Evolutionary conservation across 1,284 basidiomycete genomes (phyloP), one percentile per base, ranked within the genome.

Genomic region (Boletus hoseneyae): DNA sequence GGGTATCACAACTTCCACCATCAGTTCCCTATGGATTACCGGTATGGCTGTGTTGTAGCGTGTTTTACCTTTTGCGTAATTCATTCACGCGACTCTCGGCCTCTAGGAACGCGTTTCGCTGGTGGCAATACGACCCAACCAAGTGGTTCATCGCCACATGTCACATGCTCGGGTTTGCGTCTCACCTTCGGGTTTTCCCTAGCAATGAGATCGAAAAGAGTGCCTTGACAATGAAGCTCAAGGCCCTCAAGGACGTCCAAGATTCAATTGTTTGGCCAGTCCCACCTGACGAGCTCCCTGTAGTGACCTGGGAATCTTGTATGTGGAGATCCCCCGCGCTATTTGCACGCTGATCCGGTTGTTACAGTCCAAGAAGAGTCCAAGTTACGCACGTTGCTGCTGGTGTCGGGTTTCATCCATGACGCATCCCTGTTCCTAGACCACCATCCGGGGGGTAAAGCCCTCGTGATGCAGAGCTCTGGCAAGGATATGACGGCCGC

Each of bases 1-100:
- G 92, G 92, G 10, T 95, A 94, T 70, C 92, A 95, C 72, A 94
- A 94, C 69, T 94, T 94, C 70, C 90, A 92, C 68, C 90, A 88
- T 61, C 87, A 90, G 60, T 92, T 91, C 73, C 90, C 89, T 18
- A 87, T 71, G 70, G 70, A 73, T 48, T 73, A 72, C 42, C 61
- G 70, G 66, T 66, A 48, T 33, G 13, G 18, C 35, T 13, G 23
- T 36, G 3, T 19, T 23, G 6, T 15, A 9, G 11, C 8, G 7
- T 21, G 12, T 50, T 11, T 35, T 45, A 27, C 23, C 12, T 12
- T 15, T 33, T 36, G 16, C 38, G 23, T 32, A 16, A 35, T 23
- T 42, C 18, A 25, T 50, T 54, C 39, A 56, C 45, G 45, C 46
- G 33, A 39, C 30, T 34, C 6, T 35, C 37, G 37, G 41, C 42